A percentile compares a stretch with the other conserved stretches of the same genome.
Conservation (phyloP, 306 rosid species). For the Dalbergia cochinchinensis region DNA sequence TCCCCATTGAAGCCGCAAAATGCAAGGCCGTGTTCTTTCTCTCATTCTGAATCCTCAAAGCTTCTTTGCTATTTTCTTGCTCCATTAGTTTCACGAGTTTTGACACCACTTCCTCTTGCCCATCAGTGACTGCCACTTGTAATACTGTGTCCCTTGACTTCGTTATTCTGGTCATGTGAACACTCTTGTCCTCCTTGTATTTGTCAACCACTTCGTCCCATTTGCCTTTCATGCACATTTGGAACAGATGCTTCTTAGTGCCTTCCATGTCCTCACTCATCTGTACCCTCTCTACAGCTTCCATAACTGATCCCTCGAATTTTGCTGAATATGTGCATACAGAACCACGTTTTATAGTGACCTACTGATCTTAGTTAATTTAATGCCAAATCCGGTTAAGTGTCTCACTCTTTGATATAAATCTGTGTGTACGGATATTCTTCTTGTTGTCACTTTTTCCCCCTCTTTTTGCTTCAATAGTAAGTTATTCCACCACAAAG, state of each 20-base stretch:
- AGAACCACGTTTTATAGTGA: too few relatives aligned
- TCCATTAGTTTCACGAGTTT: background rate
- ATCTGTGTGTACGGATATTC: too few relatives aligned
- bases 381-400: too few relatives aligned
- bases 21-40: constrained; percentile 59
- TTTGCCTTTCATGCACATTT: constrained; percentile 41
- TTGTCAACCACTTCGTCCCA: constrained; percentile 47
- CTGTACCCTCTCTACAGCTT: background rate
- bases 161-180: constrained; percentile 46
- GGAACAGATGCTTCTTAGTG: constrained; percentile 21
- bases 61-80: background rate
- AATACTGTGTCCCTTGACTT: constrained; percentile 59
- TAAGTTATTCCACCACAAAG: background rate
- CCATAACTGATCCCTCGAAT: background rate
- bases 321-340: too few relatives aligned
- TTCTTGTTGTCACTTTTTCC: too few relatives aligned
- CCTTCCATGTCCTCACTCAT: background rate
- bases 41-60: constrained; percentile 23
- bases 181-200: background rate
- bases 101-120: constrained; percentile 36
- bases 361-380: too few relatives aligned
- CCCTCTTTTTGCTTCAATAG: background rate
- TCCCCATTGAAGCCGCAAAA: constrained; percentile 53
- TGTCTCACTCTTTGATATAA: too few relatives aligned
- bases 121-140: constrained; percentile 61